These are phyloP conservation scores for Rachicladosporium sp. DNA, from an alignment of 2,329 filamentous ascomycete species.

Conservation along the genomic window DNA sequence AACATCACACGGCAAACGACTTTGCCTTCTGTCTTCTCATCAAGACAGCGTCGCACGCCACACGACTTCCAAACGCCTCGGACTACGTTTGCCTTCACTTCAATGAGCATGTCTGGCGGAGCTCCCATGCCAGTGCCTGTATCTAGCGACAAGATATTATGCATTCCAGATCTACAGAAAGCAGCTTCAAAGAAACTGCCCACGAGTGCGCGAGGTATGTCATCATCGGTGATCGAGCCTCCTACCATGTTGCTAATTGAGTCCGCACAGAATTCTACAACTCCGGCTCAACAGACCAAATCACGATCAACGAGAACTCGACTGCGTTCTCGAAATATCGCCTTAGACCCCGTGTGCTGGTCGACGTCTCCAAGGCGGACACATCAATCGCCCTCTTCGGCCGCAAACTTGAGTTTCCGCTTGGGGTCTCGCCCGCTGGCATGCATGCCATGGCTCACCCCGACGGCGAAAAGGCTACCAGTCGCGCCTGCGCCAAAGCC, in stretches of 20 bases:
- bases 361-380: conserved; percentile 25
- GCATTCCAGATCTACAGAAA: conserved; percentile 13
- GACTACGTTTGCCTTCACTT: too few species aligned
- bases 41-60: too few species aligned
- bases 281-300: conserved; percentile 43
- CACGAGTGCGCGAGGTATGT: conserved; percentile 3
- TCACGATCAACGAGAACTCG: conserved; percentile 42
- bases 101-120: conserved; percentile 3
- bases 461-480: conserved; percentile 38
- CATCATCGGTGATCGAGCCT: too few species aligned
- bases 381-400: conserved; percentile 35
- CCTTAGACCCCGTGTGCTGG: conserved; percentile 24
- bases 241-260: too few species aligned
- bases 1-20: too few species aligned
- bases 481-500: conserved; percentile 32
- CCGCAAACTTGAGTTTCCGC: conserved; percentile 31
- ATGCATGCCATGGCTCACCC: conserved; percentile 39
- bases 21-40: too few species aligned
- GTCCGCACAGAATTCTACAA: conserved; percentile 41
- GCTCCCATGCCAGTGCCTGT: conserved; percentile 8
- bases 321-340: conserved; percentile 36
- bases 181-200: conserved; percentile 12
- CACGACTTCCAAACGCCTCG: too few species aligned
- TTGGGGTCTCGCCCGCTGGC: conserved; percentile 41
- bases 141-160: conserved; percentile 10